phyloP scores from a whole-genome alignment of 768 basidiomycete genomes.

The Lyophyllum semitale region DNA sequence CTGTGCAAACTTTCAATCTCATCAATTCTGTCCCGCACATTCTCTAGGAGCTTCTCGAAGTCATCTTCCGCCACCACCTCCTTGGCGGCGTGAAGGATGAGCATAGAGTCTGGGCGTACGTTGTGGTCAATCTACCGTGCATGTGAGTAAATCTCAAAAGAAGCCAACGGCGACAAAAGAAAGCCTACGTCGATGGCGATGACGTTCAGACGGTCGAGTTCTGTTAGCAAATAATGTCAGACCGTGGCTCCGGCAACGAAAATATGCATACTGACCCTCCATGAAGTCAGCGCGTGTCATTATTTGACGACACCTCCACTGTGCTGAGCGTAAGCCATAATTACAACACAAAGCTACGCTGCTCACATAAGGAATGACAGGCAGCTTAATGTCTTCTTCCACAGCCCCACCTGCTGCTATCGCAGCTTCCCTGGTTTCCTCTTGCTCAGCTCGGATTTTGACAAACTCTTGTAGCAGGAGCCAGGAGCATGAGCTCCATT shows the following conservation, averaged over 20 bases:
- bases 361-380: slow-evolving; percentile 62
- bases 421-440: slow-evolving; percentile 40
- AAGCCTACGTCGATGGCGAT: slow-evolving; percentile 74
- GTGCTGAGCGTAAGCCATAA: slow-evolving; percentile 3
- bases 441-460: slow-evolving; percentile 52
- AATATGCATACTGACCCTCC: slow-evolving; percentile 49
- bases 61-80: slow-evolving; percentile 73
- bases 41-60: slow-evolving; percentile 77
- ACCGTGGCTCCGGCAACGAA: background rate
- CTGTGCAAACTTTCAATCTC: slow-evolving; percentile 86
- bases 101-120: slow-evolving; percentile 79
- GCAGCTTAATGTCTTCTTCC: slow-evolving; percentile 49
- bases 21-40: slow-evolving; percentile 75
- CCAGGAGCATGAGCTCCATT: slow-evolving; percentile 85
- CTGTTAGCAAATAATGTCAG: slow-evolving; percentile 27
- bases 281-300: slow-evolving; percentile 87
- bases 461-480: slow-evolving; percentile 75
- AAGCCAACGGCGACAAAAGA: background rate
- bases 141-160: slow-evolving; percentile 7
- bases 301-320: slow-evolving; percentile 74
- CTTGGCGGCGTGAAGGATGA: slow-evolving; percentile 72
- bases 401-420: slow-evolving; percentile 33
- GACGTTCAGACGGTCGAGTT: slow-evolving; percentile 70
- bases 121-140: slow-evolving; percentile 62
- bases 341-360: background rate